These are phyloP conservation scores for Cordyceps cateniannulata DNA, from an alignment of 2,329 filamentous ascomycete species.

Conservation along the genomic window DNA sequence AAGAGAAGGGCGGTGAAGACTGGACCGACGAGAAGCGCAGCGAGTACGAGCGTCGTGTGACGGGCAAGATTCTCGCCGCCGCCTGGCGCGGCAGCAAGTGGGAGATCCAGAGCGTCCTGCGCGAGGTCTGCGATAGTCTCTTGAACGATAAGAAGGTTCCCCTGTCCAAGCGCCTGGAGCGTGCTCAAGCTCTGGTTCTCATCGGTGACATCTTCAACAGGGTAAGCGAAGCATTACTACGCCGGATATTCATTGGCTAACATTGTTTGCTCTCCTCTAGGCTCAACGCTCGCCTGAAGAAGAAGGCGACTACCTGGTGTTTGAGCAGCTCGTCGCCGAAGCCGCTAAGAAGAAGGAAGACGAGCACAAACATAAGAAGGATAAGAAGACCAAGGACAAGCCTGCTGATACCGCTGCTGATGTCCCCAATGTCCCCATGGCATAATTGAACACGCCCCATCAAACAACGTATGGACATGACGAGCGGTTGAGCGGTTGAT, in stretches of 20 bases:
- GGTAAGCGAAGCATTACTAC: slow-evolving; percentile 43
- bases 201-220: slow-evolving; percentile 85
- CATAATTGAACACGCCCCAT: neutral
- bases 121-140: slow-evolving; percentile 88
- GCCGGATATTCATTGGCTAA: neutral
- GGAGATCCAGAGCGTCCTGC: slow-evolving; percentile 91
- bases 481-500: neutral
- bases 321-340: slow-evolving; percentile 95
- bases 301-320: slow-evolving; percentile 97
- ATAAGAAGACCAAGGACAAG: slow-evolving; percentile 38
- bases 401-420: slow-evolving; percentile 20
- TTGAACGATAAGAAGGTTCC: slow-evolving; percentile 73
- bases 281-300: slow-evolving; percentile 86
- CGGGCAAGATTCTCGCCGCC: slow-evolving; percentile 94
- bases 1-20: slow-evolving; percentile 89
- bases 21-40: slow-evolving; percentile 98
- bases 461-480: neutral
- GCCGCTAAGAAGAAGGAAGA: slow-evolving; percentile 93
- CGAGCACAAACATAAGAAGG: slow-evolving; percentile 58
- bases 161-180: slow-evolving; percentile 78
- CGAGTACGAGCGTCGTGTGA: slow-evolving; percentile 92
- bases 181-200: slow-evolving; percentile 82
- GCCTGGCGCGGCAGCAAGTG: slow-evolving; percentile 96
- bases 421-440: slow-evolving; percentile 19
- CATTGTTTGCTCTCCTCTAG: slow-evolving; percentile 37